Evolutionary conservation across 2,329 filamentous ascomycete species (phyloP).

Genomic region (Aspergillus bombycis): DNA sequence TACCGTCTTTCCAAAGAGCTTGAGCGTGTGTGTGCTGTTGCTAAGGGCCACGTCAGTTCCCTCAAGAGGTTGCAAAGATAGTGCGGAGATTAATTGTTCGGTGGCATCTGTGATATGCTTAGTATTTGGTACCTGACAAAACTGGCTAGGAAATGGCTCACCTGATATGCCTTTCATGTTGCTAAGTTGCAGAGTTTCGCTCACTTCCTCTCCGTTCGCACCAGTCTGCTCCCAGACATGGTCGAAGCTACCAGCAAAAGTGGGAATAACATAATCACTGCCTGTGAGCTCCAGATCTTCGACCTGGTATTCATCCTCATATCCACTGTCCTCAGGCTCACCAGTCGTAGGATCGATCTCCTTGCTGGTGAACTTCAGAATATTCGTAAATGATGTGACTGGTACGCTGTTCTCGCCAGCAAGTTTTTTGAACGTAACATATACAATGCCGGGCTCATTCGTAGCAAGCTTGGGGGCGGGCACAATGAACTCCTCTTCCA

Average conservation of each 20-base stretch:
- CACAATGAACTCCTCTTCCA: slow-evolving; percentile 89
- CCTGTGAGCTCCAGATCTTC: slow-evolving; percentile 89
- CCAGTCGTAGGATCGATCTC: slow-evolving; percentile 95
- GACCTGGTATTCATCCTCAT: slow-evolving; percentile 97
- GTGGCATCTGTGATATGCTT: slow-evolving; percentile 72
- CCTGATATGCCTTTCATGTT: slow-evolving; percentile 90
- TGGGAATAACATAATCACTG: slow-evolving; percentile 90
- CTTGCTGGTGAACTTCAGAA: slow-evolving; percentile 96
- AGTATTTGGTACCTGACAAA: slow-evolving; percentile 20
- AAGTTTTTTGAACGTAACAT: slow-evolving; percentile 88
- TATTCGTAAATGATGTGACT: slow-evolving; percentile 81
- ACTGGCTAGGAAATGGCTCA: slow-evolving; percentile 52
- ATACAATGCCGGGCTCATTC: slow-evolving; percentile 89
- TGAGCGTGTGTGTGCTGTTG: slow-evolving; percentile 89
- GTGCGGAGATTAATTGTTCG: slow-evolving; percentile 80
- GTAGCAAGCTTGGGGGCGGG: slow-evolving; percentile 80
- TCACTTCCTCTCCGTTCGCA: slow-evolving; percentile 83
- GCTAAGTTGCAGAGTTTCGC: slow-evolving; percentile 86
- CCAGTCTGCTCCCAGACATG: slow-evolving; percentile 94
- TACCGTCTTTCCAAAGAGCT: slow-evolving; percentile 94
- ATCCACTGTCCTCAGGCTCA: slow-evolving; percentile 88
- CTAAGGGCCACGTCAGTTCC: slow-evolving; percentile 89
- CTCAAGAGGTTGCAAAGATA: slow-evolving; percentile 91
- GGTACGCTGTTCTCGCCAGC: slow-evolving; percentile 77
- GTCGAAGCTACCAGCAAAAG: slow-evolving; percentile 92